A percentile compares a stretch with the other conserved stretches of the same genome.
Evolutionary conservation across 352 stramenopile species (phyloP).

Genomic region (Phytopythium delawarense): DNA sequence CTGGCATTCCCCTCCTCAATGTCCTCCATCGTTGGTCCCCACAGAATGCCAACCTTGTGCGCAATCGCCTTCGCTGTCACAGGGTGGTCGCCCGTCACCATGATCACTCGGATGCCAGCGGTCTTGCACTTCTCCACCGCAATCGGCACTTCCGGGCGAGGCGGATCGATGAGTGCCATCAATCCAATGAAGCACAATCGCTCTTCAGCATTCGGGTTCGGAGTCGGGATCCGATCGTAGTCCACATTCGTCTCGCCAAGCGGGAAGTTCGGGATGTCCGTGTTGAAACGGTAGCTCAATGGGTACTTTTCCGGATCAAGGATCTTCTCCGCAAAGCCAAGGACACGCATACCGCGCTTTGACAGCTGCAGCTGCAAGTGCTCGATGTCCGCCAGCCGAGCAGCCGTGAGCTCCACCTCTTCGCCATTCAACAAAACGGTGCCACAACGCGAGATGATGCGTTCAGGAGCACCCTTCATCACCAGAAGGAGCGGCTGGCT

Average conservation of each 20-base stretch:
- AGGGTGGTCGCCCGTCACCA: slow-evolving; percentile 93
- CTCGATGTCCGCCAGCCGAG: slow-evolving; percentile 74
- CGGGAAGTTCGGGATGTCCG: slow-evolving; percentile 81
- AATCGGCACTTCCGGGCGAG: slow-evolving; percentile 82
- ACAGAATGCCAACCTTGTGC: slow-evolving; percentile 90
- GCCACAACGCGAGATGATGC: slow-evolving; percentile 91
- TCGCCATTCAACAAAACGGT: slow-evolving; percentile 66
- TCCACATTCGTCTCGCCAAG: slow-evolving; percentile 58
- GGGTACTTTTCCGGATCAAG: slow-evolving; percentile 39
- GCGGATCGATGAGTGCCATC: slow-evolving; percentile 95
- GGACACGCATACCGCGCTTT: slow-evolving; percentile 61
- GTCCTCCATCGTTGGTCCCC: slow-evolving; percentile 67
- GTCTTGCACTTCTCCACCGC: slow-evolving; percentile 91
- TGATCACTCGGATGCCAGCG: slow-evolving; percentile 92
- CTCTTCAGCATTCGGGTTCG: slow-evolving; percentile 68
- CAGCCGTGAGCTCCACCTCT: slow-evolving; percentile 68
- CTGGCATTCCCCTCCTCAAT: slow-evolving; percentile 63
- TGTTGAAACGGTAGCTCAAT: slow-evolving; percentile 64
- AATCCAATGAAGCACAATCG: slow-evolving; percentile 91
- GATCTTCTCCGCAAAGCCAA: slow-evolving; percentile 53
- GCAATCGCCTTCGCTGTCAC: slow-evolving; percentile 93
- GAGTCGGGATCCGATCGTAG: slow-evolving; percentile 37
- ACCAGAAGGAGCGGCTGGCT: slow-evolving; percentile 57
- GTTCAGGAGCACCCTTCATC: slow-evolving; percentile 97
- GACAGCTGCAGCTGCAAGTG: slow-evolving; percentile 42